Evolutionary conservation across 2,329 filamentous ascomycete genomes (phyloP).

Genomic region (Colletotrichum endophyticum): DNA sequence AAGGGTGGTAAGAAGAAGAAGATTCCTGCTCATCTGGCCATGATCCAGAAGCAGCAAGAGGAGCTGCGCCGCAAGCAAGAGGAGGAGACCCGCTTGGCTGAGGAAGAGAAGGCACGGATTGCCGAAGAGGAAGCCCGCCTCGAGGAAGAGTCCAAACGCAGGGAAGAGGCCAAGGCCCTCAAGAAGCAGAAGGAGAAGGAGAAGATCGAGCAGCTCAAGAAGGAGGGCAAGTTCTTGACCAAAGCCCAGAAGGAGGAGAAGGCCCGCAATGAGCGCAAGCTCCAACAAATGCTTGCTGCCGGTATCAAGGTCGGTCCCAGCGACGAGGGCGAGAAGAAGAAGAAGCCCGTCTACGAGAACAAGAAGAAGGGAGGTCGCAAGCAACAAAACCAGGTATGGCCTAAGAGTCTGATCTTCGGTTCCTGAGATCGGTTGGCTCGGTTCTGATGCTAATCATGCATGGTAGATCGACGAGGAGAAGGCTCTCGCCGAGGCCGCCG

Average conservation of each 20-base stretch:
- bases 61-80: conserved; percentile 71
- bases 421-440: background rate
- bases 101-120: conserved; percentile 68
- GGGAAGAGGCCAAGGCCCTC: conserved; percentile 74
- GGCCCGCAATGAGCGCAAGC: conserved; percentile 76
- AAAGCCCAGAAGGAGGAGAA: conserved; percentile 87
- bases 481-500: conserved; percentile 77
- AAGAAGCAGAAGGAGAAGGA: conserved; percentile 91
- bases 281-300: conserved; percentile 85
- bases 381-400: conserved; percentile 59
- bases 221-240: conserved; percentile 84
- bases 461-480: conserved; percentile 75
- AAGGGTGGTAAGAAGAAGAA: conserved; percentile 85
- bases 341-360: conserved; percentile 76
- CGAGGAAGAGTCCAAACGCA: conserved; percentile 71
- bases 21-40: conserved; percentile 73
- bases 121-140: conserved; percentile 69
- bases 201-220: conserved; percentile 85
- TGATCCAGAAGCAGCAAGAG: conserved; percentile 84
- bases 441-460: background rate
- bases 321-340: conserved; percentile 68
- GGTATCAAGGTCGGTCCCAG: conserved; percentile 74
- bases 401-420: background rate
- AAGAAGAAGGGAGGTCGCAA: conserved; percentile 71
- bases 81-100: conserved; percentile 60